These are phyloP conservation scores for Paraglomus brasilianum DNA, from an alignment of 192 early-diverging fungal species.

Conservation along the genomic window DNA sequence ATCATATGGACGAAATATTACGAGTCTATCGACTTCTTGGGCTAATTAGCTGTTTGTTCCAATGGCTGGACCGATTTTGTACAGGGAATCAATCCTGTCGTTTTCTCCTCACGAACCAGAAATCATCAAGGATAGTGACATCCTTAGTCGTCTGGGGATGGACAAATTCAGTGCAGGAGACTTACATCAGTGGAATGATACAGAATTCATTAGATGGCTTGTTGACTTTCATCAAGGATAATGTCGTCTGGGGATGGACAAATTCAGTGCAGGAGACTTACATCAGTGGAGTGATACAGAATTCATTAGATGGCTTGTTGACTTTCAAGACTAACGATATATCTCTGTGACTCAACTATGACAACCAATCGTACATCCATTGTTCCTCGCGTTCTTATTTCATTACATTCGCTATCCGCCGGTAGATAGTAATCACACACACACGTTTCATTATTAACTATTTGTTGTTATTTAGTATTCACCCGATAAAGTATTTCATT, in stretches of 20 bases:
- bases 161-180: slow-evolving; percentile 20
- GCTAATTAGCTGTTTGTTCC: neutral
- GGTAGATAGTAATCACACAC: no score
- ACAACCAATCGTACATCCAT: no score
- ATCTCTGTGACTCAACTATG: no score
- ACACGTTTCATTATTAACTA: no score
- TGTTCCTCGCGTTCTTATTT: no score
- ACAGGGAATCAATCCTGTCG: slow-evolving; percentile 3
- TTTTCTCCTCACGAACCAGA: slow-evolving; percentile 22
- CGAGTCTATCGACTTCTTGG: neutral
- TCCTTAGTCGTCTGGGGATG: slow-evolving; percentile 14
- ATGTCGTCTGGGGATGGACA: slow-evolving; percentile 16
- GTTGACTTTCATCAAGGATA: slow-evolving; percentile 21
- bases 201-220: slow-evolving; percentile 21
- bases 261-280: slow-evolving; percentile 16
- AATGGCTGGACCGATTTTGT: no score
- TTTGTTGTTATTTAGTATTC: no score
- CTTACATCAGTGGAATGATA: slow-evolving; percentile 19
- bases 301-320: slow-evolving; percentile 11
- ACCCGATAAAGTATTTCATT: no score
- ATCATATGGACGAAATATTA: neutral
- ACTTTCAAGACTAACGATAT: no score
- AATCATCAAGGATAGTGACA: slow-evolving; percentile 8
- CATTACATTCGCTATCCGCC: no score
- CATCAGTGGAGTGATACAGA: slow-evolving; percentile 20